Base-by-base conservation (phyloP, 2,329 filamentous ascomycete species). In the Cladosporium sp. region DNA sequence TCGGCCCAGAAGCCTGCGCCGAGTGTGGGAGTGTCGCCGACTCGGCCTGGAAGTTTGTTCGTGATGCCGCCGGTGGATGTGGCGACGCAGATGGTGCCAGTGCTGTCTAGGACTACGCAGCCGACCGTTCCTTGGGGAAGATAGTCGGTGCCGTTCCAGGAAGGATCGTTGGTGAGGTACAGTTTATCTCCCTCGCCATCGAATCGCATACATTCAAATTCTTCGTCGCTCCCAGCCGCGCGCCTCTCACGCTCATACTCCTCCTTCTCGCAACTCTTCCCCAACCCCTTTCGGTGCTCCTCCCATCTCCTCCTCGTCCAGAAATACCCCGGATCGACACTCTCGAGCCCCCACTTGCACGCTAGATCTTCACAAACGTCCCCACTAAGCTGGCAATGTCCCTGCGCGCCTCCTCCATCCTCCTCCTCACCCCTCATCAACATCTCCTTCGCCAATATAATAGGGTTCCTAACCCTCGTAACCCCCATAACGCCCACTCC, bases 1-100 rank as follows among this genome's bases (percentile, higher is more conserved):
- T 96, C 93, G 0, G 93, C 92, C 92, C 92, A 97, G 77, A 93
- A 97, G 0, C 93, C 93, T 0, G 92, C 90, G 0, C 93, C 93
- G 0, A 93, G 80, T 0, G 89, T 90, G 0, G 93, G 92, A 12
- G 93, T 97, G 75, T 97, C 93, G 0, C 93, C 93, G 68, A 96
- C 89, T 23, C 93, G 83, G 0, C 92, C 93, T 0, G 91, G 91
- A 64, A 94, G 79, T 80, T 97, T 97, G 76, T 97, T 97, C 26
- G 93, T 97, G 77, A 96, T 76, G 0, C 93, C 93, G 5, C 93
- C 93, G 0, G 86, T 89, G 40, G 84, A 86, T 0, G 86, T 89
- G 3, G 86, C 86, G 55, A 83, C 83, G 63, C 91, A 93, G 3
- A 96, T 77, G 3, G 90, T 86, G 0, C 92, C 92, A 49, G 88